Evolutionary conservation across 1,284 basidiomycete genomes (phyloP).

Genomic region (Mycosarcoma maydis): DNA sequence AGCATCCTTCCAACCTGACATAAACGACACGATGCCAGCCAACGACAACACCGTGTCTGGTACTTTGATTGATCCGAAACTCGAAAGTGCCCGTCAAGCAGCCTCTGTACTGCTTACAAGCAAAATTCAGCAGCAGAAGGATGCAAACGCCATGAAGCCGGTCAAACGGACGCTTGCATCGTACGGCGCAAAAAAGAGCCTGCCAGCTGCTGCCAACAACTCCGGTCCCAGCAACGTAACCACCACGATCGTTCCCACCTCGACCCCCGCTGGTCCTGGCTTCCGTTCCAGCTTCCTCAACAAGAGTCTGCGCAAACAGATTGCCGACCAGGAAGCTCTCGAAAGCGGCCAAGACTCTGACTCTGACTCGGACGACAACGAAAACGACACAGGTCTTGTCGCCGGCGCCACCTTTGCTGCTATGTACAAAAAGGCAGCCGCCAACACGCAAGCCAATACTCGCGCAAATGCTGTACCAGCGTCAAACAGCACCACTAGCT

Average conservation of each 20-base stretch:
- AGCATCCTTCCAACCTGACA: conserved; percentile 17
- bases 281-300: conserved; percentile 61
- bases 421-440: conserved; percentile 26
- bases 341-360: conserved; percentile 27
- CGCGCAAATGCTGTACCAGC: conserved; percentile 25
- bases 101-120: conserved; percentile 25
- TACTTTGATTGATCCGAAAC: conserved; percentile 21
- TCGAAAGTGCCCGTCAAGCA: conserved; percentile 33
- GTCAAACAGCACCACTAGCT: background rate
- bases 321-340: conserved; percentile 46
- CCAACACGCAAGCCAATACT: conserved; percentile 45
- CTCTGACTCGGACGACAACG: conserved; percentile 37
- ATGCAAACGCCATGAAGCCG: conserved; percentile 29
- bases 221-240: conserved; percentile 22
- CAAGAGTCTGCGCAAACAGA: conserved; percentile 60
- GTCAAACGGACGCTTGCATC: conserved; percentile 46
- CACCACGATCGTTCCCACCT: conserved; percentile 36
- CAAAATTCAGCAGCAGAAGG: conserved; percentile 32
- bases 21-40: conserved; percentile 28
- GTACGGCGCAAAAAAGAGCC: conserved; percentile 49
- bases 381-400: conserved; percentile 23
- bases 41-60: conserved; percentile 34
- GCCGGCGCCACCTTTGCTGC: conserved; percentile 29
- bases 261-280: conserved; percentile 41
- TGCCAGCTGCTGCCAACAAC: conserved; percentile 29